phyloP scores from a whole-genome alignment of 2,329 filamentous ascomycete species.

The Ophiostoma himal-ulmi region DNA sequence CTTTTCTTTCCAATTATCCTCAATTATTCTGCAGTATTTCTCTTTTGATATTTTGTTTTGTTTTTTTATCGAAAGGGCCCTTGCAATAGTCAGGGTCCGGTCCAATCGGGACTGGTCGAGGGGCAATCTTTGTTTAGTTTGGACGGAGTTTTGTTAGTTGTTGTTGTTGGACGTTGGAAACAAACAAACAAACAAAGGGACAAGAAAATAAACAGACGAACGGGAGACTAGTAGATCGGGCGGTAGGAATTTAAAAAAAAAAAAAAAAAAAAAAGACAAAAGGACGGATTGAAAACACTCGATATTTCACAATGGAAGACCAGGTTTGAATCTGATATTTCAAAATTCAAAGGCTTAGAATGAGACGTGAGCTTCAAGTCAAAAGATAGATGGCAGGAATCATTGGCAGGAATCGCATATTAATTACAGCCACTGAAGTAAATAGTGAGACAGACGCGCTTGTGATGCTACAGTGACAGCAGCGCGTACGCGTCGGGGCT shows the following conservation, averaged over 20 bases:
- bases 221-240: not conserved
- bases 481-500: not conserved
- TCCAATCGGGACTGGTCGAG: conserved; percentile 1
- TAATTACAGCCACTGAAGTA: not conserved
- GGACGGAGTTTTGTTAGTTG: not conserved
- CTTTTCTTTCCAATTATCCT: not conserved
- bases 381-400: conserved; percentile 2
- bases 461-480: not conserved
- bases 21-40: not conserved
- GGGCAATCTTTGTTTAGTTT: conserved; percentile 8
- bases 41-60: not conserved
- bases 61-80: not conserved
- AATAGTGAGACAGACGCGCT: conserved; percentile 8
- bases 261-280: not conserved
- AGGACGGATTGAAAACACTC: not conserved
- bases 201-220: not conserved
- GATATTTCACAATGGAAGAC: too few relatives aligned
- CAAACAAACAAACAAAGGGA: not conserved
- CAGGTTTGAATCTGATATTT: too few relatives aligned
- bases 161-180: conserved; percentile 6
- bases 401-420: not conserved
- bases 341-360: too few relatives aligned
- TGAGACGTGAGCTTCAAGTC: not conserved
- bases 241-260: not conserved
- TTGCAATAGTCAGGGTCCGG: not conserved